Base-by-base conservation (phyloP, 352 stramenopile species). In the Globisporangium echinulatum region DNA sequence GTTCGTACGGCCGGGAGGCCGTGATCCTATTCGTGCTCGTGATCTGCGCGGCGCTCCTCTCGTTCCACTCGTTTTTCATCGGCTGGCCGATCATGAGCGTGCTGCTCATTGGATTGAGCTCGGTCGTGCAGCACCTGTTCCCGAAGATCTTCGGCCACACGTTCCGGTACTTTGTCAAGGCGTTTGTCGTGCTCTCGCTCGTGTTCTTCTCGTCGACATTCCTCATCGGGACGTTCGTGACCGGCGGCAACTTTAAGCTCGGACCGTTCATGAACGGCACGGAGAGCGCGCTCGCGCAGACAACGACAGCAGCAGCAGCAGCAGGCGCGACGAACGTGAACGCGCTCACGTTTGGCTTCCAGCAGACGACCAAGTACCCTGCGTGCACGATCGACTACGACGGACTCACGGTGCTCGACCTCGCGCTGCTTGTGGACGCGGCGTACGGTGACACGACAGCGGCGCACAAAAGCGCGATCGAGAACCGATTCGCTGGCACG, bases 161-260 rank as follows among this genome's bases (percentile, higher is more conserved):
- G 37, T 92, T 92, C 62, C 72, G 75, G 15, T 69, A 88, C 56
- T 92, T 92, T 44, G 83, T 92, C 74, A 78, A 68, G 5, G 56
- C 68, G 43, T 92, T 92, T 52, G 79, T 90, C 49, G 33, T 89
- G 17, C 68, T 92, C 51, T 92, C 82, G 59, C 66, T 92, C 48
- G 66, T 92, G 38, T 92, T 92, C 66, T 92, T 92, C 66, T 89
- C 80, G 33, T 88, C 80, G 14, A 82, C 80, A 36, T 80, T 85
- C 49, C 67, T 89, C 47, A 87, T 92, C 54, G 82, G 82, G 8
- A 88, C 80, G 4, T 89, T 92, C 44, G 79, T 79, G 9, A 79
- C 68, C 50, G 80, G 78, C 6, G 72, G 66, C 0, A 63, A 54
- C 50, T 90, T 92, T 55, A 68, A 75, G 60, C 65, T 92, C 4